Percentiles rank a stretch among this genome's conserved stretches.
Conservation (phyloP, 106 monocot genomes). For the Apostasia shenzhenica region DNA sequence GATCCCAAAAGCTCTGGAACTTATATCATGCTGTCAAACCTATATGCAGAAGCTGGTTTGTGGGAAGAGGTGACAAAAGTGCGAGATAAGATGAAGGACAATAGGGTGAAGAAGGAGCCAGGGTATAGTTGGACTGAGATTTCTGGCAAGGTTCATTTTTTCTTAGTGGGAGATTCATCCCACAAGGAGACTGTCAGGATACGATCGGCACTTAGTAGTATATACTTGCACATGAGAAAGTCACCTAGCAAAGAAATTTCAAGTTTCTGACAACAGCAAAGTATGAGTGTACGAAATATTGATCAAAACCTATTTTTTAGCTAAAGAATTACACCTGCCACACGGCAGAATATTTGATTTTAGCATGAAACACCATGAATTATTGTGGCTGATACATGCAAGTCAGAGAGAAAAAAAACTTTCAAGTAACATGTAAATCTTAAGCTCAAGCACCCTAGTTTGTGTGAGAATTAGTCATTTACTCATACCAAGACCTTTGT, state of each 20-base stretch:
- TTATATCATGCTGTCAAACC: constrained; percentile 77
- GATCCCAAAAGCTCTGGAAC: constrained; percentile 52
- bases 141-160: constrained; percentile 49
- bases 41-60: constrained; percentile 59
- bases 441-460: too few species aligned
- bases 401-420: too few species aligned
- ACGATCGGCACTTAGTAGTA: constrained; percentile 28
- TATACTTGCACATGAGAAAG: constrained; percentile 49
- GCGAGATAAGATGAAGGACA: constrained; percentile 54
- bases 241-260: neutral
- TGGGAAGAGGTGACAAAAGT: constrained; percentile 61
- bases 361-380: too few species aligned
- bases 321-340: too few species aligned
- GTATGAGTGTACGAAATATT: too few species aligned
- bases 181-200: constrained; percentile 57
- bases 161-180: constrained; percentile 55
- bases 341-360: too few species aligned
- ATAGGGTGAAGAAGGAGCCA: constrained; percentile 58
- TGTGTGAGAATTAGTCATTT: too few species aligned
- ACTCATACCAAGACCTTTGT: too few species aligned
- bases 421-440: too few species aligned
- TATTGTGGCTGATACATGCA: too few species aligned
- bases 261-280: neutral
- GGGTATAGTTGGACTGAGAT: constrained; percentile 80
- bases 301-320: too few species aligned